Conservation (phyloP, 306 rosid species). For the Glycyrrhiza uralensis region DNA sequence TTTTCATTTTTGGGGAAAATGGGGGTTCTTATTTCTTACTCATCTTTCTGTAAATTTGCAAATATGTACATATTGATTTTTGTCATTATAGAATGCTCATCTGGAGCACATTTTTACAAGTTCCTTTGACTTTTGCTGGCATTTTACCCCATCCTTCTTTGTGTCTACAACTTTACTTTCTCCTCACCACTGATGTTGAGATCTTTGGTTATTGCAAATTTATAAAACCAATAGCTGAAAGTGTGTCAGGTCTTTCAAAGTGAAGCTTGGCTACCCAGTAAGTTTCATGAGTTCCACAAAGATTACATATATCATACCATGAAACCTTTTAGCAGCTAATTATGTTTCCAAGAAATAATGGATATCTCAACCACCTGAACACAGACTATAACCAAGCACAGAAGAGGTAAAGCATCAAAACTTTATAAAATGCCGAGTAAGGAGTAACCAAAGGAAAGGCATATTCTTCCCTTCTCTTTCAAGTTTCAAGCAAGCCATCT, state of each 20-base stretch:
- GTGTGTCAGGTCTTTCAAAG: not conserved
- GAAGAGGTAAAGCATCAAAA: not conserved
- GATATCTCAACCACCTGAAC: constrained; percentile 8
- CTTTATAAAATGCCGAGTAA: not conserved
- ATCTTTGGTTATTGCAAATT: not conserved
- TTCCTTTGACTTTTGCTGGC: too few species aligned
- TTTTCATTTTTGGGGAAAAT: not conserved
- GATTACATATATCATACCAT: not conserved
- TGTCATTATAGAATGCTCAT: constrained; percentile 5
- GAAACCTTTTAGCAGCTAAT: not conserved
- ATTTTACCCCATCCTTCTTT: not conserved
- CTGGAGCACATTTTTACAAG: not conserved
- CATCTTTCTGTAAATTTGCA: constrained; percentile 2
- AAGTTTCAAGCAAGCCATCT: not conserved
- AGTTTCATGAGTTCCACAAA: not conserved
- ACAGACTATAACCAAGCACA: not conserved
- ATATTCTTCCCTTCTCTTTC: not conserved
- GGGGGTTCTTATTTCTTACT: not conserved
- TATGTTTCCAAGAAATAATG: constrained; percentile 5
- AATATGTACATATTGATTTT: not conserved
- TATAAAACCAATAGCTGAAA: not conserved
- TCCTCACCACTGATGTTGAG: not conserved
- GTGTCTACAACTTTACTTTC: not conserved
- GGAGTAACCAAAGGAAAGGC: not conserved
- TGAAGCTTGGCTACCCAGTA: not conserved